A percentile compares a stretch with the other conserved stretches of the same genome.
Conservation (phyloP, 2,329 filamentous ascomycete species). For the Cladosporium velox region DNA sequence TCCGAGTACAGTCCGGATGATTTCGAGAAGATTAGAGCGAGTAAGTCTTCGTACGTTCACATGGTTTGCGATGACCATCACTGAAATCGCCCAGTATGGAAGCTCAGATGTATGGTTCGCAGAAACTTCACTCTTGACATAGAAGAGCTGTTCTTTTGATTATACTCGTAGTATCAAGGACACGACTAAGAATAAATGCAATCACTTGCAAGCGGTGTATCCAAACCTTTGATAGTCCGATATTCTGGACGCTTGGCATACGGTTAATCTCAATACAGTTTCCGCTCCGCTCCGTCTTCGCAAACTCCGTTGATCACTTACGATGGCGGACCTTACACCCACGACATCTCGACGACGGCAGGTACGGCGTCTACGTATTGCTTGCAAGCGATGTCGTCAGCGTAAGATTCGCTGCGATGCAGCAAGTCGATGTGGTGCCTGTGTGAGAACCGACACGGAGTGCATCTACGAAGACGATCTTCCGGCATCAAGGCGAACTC, state of each 20-base stretch:
- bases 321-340: background rate
- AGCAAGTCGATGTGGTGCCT: background rate
- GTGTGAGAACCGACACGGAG: background rate
- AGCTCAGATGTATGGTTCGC: background rate
- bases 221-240: background rate
- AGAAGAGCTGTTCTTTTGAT: background rate
- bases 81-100: background rate
- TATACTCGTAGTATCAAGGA: background rate
- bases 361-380: background rate
- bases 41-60: background rate
- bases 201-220: background rate
- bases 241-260: background rate
- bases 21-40: background rate
- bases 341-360: background rate
- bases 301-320: background rate
- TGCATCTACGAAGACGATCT: constrained; percentile 10
- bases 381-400: background rate
- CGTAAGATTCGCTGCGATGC: constrained; percentile 2
- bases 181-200: background rate
- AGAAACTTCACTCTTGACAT: background rate
- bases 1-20: background rate
- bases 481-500: background rate
- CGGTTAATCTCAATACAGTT: background rate
- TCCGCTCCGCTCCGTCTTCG: constrained; percentile 1
- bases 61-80: background rate